phyloP scores from a whole-genome alignment of 2,329 filamentous ascomycete genomes.

The Phyllosticta ampelicida region DNA sequence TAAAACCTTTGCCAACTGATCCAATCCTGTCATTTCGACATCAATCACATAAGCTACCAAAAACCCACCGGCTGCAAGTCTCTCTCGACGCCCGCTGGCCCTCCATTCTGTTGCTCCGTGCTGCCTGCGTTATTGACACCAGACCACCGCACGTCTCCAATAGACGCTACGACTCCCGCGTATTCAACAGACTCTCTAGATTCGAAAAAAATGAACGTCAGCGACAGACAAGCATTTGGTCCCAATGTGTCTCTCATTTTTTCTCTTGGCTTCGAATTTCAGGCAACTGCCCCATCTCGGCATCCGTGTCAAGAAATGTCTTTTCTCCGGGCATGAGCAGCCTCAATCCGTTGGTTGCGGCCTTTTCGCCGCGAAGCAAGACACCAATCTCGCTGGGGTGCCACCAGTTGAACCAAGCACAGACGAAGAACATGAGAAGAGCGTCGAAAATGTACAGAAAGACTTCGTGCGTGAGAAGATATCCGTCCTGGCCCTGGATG shows the following conservation, averaged over 20 bases:
- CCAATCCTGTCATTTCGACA: not conserved
- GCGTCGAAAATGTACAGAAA: conserved; percentile 40
- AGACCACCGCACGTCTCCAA: not conserved
- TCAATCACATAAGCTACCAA: not conserved
- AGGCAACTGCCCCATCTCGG: not conserved
- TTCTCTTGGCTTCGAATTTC: not conserved
- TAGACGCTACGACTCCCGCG: not conserved
- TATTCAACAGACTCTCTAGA: not conserved
- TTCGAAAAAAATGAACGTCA: not conserved
- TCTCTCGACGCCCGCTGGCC: not conserved
- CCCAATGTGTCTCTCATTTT: not conserved
- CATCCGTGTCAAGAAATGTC: not conserved
- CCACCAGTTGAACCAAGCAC: conserved; percentile 29
- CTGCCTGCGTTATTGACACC: not conserved
- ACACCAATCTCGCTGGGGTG: conserved; percentile 25
- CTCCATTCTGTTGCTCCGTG: not conserved
- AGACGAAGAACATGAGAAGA: conserved; percentile 33
- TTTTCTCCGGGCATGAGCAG: not conserved
- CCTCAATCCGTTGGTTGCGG: not conserved
- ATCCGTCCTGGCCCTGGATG: conserved; percentile 33
- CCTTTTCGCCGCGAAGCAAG: conserved; percentile 6
- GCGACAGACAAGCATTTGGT: not conserved
- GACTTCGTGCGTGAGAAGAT: conserved; percentile 34
- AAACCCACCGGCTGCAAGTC: not conserved
- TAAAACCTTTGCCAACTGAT: not conserved